phyloP scores from a whole-genome alignment of 2,329 filamentous ascomycete species.

The Alternaria sp. region DNA sequence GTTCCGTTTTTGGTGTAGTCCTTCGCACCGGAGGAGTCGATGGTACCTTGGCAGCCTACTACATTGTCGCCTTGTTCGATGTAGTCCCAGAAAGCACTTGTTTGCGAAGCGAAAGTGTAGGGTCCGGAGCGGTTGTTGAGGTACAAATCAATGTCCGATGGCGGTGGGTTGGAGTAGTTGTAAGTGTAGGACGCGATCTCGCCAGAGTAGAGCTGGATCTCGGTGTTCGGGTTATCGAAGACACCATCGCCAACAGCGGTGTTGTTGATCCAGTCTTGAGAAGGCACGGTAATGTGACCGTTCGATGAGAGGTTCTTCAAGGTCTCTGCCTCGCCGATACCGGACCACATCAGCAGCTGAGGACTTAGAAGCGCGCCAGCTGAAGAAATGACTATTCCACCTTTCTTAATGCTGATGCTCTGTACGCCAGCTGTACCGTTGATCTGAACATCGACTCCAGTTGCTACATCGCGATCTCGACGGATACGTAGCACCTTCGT shows the following conservation, averaged over 20 bases:
- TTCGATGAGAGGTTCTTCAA: conserved; percentile 46
- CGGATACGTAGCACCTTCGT: conserved; percentile 58
- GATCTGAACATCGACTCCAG: conserved; percentile 53
- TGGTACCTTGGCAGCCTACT: conserved; percentile 62
- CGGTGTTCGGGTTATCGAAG: conserved; percentile 66
- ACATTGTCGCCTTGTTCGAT: conserved; percentile 55
- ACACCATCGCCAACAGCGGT: conserved; percentile 60
- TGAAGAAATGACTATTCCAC: conserved; percentile 43
- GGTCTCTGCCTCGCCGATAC: conserved; percentile 43
- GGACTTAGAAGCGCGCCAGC: conserved; percentile 50
- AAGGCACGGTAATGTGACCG: conserved; percentile 47
- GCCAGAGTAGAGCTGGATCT: conserved; percentile 58
- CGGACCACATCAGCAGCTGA: conserved; percentile 53
- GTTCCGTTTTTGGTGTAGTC: conserved; percentile 56
- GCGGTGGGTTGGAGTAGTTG: conserved; percentile 56
- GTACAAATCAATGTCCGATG: conserved; percentile 58
- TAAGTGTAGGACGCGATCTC: conserved; percentile 59
- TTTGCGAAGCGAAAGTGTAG: conserved; percentile 63
- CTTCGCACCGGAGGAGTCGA: conserved; percentile 58
- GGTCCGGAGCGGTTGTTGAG: conserved; percentile 60
- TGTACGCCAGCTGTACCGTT: conserved; percentile 46
- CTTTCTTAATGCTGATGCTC: conserved; percentile 35
- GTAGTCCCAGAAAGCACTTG: conserved; percentile 63
- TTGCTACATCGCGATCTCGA: conserved; percentile 53
- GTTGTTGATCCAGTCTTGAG: conserved; percentile 61